Percentiles rank a stretch among this genome's conserved stretches.
phyloP scores from a whole-genome alignment of 192 early-diverging fungal genomes.

The Coemansia asiatica region DNA sequence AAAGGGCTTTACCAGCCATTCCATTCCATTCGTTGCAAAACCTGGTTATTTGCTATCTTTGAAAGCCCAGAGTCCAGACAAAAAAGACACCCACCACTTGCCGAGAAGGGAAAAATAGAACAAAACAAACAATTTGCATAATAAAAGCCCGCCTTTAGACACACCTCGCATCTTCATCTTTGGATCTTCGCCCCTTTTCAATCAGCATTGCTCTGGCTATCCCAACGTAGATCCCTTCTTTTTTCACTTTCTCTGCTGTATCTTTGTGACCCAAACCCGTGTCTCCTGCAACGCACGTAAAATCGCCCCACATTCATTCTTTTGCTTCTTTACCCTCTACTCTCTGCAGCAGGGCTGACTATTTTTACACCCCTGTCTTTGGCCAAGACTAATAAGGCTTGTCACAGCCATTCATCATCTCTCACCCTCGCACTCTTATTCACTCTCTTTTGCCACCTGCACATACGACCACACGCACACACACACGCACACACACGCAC shows the following conservation, averaged over 20 bases:
- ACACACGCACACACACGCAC: no score
- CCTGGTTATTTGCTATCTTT: no score
- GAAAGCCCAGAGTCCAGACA: no score
- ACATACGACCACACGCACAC: background rate
- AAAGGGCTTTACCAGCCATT: no score
- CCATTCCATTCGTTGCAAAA: no score
- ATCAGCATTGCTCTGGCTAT: background rate
- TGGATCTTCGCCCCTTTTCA: background rate
- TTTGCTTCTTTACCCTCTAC: background rate
- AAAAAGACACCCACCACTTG: no score
- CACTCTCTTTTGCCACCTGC: background rate
- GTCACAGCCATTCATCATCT: background rate
- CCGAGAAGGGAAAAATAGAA: no score
- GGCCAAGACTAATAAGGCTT: no score
- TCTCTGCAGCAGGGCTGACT: background rate
- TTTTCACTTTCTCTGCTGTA: background rate
- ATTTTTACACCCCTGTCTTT: background rate
- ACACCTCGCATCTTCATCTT: no score
- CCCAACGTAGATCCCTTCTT: background rate
- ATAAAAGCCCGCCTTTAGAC: no score
- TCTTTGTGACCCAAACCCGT: background rate
- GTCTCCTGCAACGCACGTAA: background rate
- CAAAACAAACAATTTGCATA: no score
- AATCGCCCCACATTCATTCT: background rate
- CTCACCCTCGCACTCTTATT: background rate